phyloP scores from a whole-genome alignment of 495 filamentous ascomycete genomes.

The Neurospora sp. region DNA sequence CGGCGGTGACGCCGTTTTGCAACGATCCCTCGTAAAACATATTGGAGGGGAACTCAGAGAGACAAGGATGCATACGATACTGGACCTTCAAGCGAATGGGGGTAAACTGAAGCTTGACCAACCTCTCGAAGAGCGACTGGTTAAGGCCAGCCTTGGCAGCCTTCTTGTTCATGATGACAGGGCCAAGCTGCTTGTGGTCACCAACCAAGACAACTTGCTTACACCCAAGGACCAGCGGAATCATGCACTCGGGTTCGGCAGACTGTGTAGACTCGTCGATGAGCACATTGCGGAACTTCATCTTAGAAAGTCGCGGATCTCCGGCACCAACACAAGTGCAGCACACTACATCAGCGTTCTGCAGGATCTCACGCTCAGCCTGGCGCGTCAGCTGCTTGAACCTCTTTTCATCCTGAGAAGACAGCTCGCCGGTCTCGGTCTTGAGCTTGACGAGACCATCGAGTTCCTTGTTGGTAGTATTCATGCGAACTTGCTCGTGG shows the following conservation, averaged over 20 bases:
- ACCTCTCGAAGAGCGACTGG: constrained; percentile 92
- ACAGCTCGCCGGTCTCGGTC: constrained; percentile 80
- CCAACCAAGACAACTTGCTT: constrained; percentile 98
- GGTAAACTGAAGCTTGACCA: constrained; percentile 85
- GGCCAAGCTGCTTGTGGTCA: constrained; percentile 96
- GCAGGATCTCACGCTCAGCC: constrained; percentile 92
- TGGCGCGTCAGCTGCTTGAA: constrained; percentile 88
- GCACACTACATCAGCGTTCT: constrained; percentile 95
- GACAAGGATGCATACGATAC: constrained; percentile 98
- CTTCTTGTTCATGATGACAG: constrained; percentile 99
- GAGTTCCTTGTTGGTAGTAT: constrained; percentile 89
- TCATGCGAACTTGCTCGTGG: constrained; percentile 95
- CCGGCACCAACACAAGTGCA: constrained; percentile 98
- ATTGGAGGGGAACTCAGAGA: constrained; percentile 96
- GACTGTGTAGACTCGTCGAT: constrained; percentile 99
- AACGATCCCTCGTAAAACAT: constrained; percentile 99
- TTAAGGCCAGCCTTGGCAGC: constrained; percentile 95
- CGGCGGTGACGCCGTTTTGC: constrained; percentile 91
- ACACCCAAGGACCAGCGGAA: constrained; percentile 91
- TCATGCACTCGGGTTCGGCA: constrained; percentile 99
- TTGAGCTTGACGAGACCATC: constrained; percentile 88
- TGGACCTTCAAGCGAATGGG: constrained; percentile 94
- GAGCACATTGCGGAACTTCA: constrained; percentile 95
- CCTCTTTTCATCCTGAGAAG: constrained; percentile 95
- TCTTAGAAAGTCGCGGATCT: constrained; percentile 87